These are phyloP conservation scores for Boletus edulis DNA, from an alignment of 768 basidiomycete genomes.

Conservation along the genomic window DNA sequence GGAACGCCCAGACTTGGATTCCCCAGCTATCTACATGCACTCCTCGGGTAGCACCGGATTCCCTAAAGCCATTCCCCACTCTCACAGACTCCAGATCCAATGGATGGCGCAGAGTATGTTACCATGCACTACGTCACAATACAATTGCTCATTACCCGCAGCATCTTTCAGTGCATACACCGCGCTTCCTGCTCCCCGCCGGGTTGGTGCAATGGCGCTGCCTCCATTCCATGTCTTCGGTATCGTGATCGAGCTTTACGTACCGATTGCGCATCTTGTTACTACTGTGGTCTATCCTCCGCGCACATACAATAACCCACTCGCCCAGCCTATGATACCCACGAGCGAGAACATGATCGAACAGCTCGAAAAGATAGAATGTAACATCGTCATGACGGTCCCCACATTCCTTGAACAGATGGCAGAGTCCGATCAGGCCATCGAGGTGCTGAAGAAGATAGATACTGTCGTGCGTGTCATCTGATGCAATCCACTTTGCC, in stretches of 20 bases:
- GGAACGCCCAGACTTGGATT: slow-evolving; percentile 7
- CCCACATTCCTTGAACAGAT: slow-evolving; percentile 21
- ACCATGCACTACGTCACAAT: too few relatives aligned
- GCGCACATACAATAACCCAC: background rate
- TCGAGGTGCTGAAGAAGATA: background rate
- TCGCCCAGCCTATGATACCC: slow-evolving; percentile 12
- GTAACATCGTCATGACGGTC: slow-evolving; percentile 9
- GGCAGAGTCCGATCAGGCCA: slow-evolving; percentile 1
- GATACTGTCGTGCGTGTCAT: background rate
- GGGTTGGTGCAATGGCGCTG: slow-evolving; percentile 29
- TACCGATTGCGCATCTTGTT: slow-evolving; percentile 27
- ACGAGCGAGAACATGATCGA: slow-evolving; percentile 20
- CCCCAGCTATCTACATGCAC: slow-evolving; percentile 16
- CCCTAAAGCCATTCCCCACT: slow-evolving; percentile 41
- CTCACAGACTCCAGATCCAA: slow-evolving; percentile 30
- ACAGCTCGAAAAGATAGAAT: slow-evolving; percentile 1
- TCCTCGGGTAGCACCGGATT: slow-evolving; percentile 43
- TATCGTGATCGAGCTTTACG: slow-evolving; percentile 30
- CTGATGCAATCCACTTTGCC: too few relatives aligned
- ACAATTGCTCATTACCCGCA: background rate
- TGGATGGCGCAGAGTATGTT: slow-evolving; percentile 35
- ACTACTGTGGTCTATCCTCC: slow-evolving; percentile 36
- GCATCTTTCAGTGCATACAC: background rate
- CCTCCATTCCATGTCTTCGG: slow-evolving; percentile 42
- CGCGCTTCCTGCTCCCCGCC: background rate